phyloP scores from a whole-genome alignment of 495 filamentous ascomycete genomes.

The Parachaetomium inaequale region DNA sequence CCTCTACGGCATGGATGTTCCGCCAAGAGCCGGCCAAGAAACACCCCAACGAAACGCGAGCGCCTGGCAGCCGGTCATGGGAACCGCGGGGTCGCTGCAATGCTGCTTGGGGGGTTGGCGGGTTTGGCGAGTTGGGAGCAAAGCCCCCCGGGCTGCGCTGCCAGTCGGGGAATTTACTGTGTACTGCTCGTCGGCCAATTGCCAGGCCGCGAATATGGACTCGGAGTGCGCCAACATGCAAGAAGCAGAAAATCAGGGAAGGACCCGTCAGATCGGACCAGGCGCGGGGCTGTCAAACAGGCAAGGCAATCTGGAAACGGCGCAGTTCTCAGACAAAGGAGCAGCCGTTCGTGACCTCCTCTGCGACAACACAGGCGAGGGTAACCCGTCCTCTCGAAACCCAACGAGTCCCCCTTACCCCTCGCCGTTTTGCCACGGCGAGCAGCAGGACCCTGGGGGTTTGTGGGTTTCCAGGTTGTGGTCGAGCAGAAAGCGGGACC shows the following conservation, averaged over 20 bases:
- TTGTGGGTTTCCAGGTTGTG: neutral
- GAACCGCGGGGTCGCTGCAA: neutral
- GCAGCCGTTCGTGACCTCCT: neutral
- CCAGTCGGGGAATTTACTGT: neutral
- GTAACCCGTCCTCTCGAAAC: neutral
- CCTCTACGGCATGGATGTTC: constrained; percentile 5
- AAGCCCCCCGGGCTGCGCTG: neutral
- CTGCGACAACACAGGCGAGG: neutral
- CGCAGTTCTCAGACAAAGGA: constrained; percentile 3
- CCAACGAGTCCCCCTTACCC: neutral
- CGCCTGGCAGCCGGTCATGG: constrained; percentile 4
- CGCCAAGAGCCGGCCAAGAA: constrained; percentile 19
- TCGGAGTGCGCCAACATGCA: neutral
- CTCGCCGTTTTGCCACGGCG: neutral
- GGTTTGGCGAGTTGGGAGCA: neutral
- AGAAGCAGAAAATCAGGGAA: constrained; percentile 4
- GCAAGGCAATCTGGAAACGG: constrained; percentile 8
- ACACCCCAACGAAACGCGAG: constrained; percentile 1
- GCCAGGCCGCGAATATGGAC: neutral
- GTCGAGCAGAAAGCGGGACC: neutral
- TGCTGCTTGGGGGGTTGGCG: neutral
- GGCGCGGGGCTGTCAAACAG: neutral
- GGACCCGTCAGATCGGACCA: neutral
- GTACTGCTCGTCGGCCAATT: neutral
- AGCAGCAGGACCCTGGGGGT: neutral